Conservation (phyloP, 192 early-diverging fungal species). For the Thoreauomyces humboldtii region DNA sequence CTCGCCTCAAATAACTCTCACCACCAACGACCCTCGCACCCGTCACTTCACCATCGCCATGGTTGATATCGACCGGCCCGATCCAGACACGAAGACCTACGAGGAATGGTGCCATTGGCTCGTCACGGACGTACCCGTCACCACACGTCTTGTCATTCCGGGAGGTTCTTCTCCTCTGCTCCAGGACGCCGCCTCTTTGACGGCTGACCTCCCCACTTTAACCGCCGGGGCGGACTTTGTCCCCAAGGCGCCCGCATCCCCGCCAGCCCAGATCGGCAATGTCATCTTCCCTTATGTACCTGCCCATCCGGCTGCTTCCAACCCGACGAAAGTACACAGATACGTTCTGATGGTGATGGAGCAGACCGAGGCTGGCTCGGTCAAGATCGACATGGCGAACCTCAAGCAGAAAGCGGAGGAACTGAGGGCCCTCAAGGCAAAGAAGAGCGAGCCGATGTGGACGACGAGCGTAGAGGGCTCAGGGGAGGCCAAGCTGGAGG, state of each 20-base stretch:
- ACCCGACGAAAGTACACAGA: slow-evolving; percentile 42
- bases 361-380: slow-evolving; percentile 21
- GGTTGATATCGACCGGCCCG: slow-evolving; percentile 44
- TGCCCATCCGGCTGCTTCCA: slow-evolving; percentile 48
- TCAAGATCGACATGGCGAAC: slow-evolving; percentile 29
- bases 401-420: slow-evolving; percentile 8
- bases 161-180: slow-evolving; percentile 39
- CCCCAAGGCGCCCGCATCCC: slow-evolving; percentile 16
- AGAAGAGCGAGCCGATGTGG: slow-evolving; percentile 3
- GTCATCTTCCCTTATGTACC: slow-evolving; percentile 51
- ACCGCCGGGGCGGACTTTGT: slow-evolving; percentile 28
- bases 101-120: slow-evolving; percentile 62
- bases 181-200: background rate
- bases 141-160: slow-evolving; percentile 35
- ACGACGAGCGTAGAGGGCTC: slow-evolving; percentile 10
- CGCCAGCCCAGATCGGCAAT: slow-evolving; percentile 37
- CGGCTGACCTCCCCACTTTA: background rate
- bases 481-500: slow-evolving; percentile 30
- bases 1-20: slow-evolving; percentile 45
- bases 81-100: slow-evolving; percentile 30
- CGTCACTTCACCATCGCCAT: slow-evolving; percentile 39
- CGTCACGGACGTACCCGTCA: slow-evolving; percentile 48
- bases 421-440: background rate
- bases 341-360: slow-evolving; percentile 43
- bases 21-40: slow-evolving; percentile 8